Conservation (phyloP, 2,329 filamentous ascomycete species). For the Sarocladium strictum region DNA sequence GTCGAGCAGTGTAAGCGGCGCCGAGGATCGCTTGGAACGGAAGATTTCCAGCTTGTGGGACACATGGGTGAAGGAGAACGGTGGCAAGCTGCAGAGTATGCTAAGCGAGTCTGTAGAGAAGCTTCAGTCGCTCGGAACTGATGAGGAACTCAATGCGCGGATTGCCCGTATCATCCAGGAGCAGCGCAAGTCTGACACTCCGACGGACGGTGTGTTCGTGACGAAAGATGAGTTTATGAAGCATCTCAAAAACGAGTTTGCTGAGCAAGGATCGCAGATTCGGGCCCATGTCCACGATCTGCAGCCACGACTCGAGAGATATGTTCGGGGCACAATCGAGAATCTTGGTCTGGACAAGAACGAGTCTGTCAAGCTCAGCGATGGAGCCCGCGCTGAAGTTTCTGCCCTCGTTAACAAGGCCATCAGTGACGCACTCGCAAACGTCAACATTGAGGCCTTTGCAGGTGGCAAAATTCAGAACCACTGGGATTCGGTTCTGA, state of each 20-base stretch:
- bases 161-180: slow-evolving; percentile 32
- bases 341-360: slow-evolving; percentile 21
- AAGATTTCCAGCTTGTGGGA: slow-evolving; percentile 40
- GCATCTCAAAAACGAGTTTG: slow-evolving; percentile 34
- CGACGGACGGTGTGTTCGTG: slow-evolving; percentile 30
- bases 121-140: slow-evolving; percentile 26
- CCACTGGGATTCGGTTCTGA: slow-evolving; percentile 37
- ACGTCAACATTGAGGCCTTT: slow-evolving; percentile 40
- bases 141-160: slow-evolving; percentile 26
- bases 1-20: slow-evolving; percentile 14
- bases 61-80: slow-evolving; percentile 46
- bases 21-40: slow-evolving; percentile 19
- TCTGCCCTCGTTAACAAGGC: slow-evolving; percentile 32
- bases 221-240: slow-evolving; percentile 43
- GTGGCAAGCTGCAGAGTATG: slow-evolving; percentile 28
- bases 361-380: neutral
- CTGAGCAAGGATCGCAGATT: slow-evolving; percentile 32
- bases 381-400: slow-evolving; percentile 31
- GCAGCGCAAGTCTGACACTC: slow-evolving; percentile 22
- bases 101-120: slow-evolving; percentile 27
- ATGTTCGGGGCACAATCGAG: slow-evolving; percentile 23
- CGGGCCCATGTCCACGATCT: slow-evolving; percentile 33
- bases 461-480: slow-evolving; percentile 40
- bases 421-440: slow-evolving; percentile 36
- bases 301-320: slow-evolving; percentile 23